Evolutionary conservation across 2,329 filamentous ascomycete genomes (phyloP), one percentile per base, ranked within the genome.

Genomic region (Aschersonia sp.): DNA sequence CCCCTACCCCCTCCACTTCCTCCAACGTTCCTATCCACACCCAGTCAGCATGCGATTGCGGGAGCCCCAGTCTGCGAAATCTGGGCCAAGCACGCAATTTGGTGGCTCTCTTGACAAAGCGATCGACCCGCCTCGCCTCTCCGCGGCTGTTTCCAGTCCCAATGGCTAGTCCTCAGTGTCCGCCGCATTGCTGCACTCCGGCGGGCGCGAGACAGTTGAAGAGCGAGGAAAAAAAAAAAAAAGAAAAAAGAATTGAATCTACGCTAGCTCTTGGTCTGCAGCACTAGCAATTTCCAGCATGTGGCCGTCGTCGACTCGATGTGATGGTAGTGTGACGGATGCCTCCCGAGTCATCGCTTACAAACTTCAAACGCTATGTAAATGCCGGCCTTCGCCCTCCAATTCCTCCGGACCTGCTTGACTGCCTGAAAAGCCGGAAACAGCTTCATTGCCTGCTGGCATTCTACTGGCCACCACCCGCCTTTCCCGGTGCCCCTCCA

Each of bases 81-180:
- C 41, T 22, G 8, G 60, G 50, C 71, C 69, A 47, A 58, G 56
- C 56, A 58, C 56, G 56, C 55, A 54, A 58, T 58, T 49, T 47
- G 10, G 54, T 55, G 55, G 54, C 53, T 54, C 51, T 53, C 52
- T 56, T 49, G 53, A 54, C 54, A 50, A 53, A 51, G 45, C 40
- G 40, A 42, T 42, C 40, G 40, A 42, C 40, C 40, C 40, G 40
- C 40, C 40, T 22, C 6, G 40, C 40, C 40, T n/a, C 40, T 9
- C 40, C 14, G 11, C 10, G 40, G 40, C 40, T 42, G 40, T n/a
- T 42, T 42, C 14, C 40, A 22, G 10, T 42, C 40, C 10, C 10
- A 42, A 22, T 42, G 8, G 12, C 35, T 39, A 9, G 8, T 12
- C 35, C 12, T 8, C 35, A 39, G 35, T 39, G 35, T 12, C 12